A percentile compares a stretch with the other conserved stretches of the same genome.
These are phyloP conservation scores for Alliaria petiolata DNA, from an alignment of 345 rosid genomes.

Conservation along the genomic window DNA sequence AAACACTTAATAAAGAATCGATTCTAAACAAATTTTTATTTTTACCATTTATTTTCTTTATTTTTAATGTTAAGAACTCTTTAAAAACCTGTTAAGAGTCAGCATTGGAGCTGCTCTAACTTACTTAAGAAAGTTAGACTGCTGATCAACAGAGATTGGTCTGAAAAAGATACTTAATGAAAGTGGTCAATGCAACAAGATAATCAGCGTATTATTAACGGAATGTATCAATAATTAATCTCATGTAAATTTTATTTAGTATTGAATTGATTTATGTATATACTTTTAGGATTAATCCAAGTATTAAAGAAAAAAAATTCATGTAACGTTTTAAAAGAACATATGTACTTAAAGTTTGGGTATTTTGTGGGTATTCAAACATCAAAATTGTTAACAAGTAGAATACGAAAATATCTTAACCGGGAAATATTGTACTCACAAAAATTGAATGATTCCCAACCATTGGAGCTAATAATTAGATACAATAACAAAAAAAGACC, in stretches of 20 bases:
- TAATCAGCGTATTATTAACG: background rate
- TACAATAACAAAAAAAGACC: background rate
- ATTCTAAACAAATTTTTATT: too few relatives aligned
- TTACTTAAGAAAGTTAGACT: background rate
- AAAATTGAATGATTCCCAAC: constrained; percentile 29
- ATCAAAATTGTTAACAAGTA: background rate
- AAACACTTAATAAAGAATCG: too few relatives aligned
- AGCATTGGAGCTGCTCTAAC: too few relatives aligned
- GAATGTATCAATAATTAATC: background rate
- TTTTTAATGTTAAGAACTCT: too few relatives aligned
- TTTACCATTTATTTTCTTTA: too few relatives aligned
- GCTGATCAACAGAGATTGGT: background rate
- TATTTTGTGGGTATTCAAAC: too few relatives aligned
- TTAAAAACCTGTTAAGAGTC: too few relatives aligned
- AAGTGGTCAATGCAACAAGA: background rate
- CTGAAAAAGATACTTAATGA: background rate
- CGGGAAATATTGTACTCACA: too few relatives aligned
- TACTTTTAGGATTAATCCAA: background rate
- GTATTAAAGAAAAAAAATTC: background rate
- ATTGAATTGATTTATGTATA: background rate
- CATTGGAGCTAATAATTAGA: constrained; percentile 12
- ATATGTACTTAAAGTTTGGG: background rate
- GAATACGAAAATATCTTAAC: too few relatives aligned
- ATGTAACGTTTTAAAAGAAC: background rate
- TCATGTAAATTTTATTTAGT: background rate